Percentiles rank a stretch among this genome's conserved stretches.
Evolutionary conservation across 2,329 filamentous ascomycete species (phyloP).

Genomic region (Alternaria ventricosa): DNA sequence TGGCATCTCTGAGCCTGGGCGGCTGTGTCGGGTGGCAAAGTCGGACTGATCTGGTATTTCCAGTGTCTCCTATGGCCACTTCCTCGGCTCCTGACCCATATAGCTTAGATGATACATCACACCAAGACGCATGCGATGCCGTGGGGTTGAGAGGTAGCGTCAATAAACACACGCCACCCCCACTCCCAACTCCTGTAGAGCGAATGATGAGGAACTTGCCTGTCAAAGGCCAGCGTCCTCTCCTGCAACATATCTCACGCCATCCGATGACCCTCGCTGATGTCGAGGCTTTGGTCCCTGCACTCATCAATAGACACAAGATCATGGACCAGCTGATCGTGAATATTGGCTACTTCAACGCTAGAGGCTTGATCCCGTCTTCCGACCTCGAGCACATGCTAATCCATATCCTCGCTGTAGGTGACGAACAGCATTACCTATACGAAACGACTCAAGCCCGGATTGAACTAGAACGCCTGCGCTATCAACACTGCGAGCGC

Average conservation of each 20-base stretch:
- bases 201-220: not conserved
- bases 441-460: not conserved
- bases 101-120: not conserved
- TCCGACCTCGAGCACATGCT: slow-evolving; percentile 1
- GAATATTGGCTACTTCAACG: slow-evolving; percentile 6
- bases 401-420: not conserved
- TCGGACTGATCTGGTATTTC: slow-evolving; percentile 1
- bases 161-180: not conserved
- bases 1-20: not conserved
- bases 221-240: not conserved
- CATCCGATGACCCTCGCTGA: not conserved
- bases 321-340: slow-evolving; percentile 5
- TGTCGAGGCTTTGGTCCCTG: slow-evolving; percentile 5
- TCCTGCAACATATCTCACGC: slow-evolving; percentile 3
- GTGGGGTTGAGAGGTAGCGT: not conserved
- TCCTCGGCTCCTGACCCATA: not conserved
- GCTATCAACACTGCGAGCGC: not conserved
- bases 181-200: not conserved
- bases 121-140: not conserved
- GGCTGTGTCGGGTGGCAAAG: not conserved
- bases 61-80: not conserved
- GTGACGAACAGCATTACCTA: not conserved
- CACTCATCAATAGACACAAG: not conserved
- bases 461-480: not conserved
- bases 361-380: not conserved